Conservation (phyloP, 345 rosid genomes). For the Cardamine occulta region DNA sequence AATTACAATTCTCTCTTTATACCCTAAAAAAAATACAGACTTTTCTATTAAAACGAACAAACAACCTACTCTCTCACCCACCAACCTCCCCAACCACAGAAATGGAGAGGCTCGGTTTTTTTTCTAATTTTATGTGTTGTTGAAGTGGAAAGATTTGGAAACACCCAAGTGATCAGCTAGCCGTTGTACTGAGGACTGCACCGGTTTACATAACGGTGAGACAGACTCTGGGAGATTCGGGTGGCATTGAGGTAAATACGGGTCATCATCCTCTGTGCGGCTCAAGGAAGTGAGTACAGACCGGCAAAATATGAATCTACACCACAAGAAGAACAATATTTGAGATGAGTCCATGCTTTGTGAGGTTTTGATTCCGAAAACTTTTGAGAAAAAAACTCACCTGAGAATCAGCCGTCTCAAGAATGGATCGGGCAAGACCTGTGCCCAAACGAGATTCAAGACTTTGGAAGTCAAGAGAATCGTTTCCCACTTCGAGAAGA, state of each 20-base stretch:
- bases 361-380: background rate
- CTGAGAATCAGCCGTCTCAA: constrained; percentile 88
- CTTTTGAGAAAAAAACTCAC: constrained; percentile 41
- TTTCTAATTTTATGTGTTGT: constrained; percentile 31
- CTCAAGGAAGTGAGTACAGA: constrained; percentile 60
- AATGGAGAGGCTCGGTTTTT: constrained; percentile 11
- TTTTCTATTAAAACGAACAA: constrained; percentile 25
- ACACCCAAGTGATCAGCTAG: constrained; percentile 72
- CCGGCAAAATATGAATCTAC: constrained; percentile 93
- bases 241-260: constrained; percentile 72
- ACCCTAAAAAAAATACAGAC: constrained; percentile 41
- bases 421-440: constrained; percentile 83
- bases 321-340: constrained; percentile 3
- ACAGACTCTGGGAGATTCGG: constrained; percentile 73
- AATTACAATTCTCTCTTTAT: constrained; percentile 36
- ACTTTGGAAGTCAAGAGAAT: constrained; percentile 71
- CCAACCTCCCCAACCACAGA: constrained; percentile 10
- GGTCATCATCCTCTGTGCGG: constrained; percentile 53
- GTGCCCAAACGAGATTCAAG: constrained; percentile 96
- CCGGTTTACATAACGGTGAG: constrained; percentile 57
- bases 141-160: constrained; percentile 60
- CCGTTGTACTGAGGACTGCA: constrained; percentile 55
- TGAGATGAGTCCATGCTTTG: background rate
- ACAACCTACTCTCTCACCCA: constrained; percentile 28
- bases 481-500: constrained; percentile 88